Conservation (phyloP, 768 basidiomycete species). For the Lentinus tigrinus region DNA sequence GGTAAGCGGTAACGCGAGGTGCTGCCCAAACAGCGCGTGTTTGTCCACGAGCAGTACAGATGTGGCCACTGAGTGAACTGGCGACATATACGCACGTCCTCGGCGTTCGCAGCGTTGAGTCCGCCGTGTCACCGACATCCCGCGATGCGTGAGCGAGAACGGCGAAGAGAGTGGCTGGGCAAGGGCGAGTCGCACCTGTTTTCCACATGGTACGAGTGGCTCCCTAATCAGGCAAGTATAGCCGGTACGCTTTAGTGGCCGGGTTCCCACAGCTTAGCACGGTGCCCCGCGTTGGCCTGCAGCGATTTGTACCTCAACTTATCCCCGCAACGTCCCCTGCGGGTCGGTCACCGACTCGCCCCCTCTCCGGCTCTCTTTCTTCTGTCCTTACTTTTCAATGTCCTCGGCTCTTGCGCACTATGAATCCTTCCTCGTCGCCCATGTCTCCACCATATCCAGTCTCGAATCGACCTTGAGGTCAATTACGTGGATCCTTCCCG, state of each 20-base stretch:
- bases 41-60: too few species aligned
- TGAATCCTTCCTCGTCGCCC: constrained; percentile 80
- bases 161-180: background rate
- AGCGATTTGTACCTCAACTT: background rate
- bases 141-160: background rate
- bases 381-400: constrained; percentile 42
- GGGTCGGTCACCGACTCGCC: constrained; percentile 15
- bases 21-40: too few species aligned
- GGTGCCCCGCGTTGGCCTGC: background rate
- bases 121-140: too few species aligned
- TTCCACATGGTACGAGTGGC: background rate
- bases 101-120: too few species aligned
- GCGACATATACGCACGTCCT: too few species aligned
- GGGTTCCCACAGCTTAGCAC: constrained; percentile 11
- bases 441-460: constrained; percentile 82
- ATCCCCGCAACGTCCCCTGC: constrained; percentile 10
- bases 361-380: background rate
- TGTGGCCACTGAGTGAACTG: too few species aligned
- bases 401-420: constrained; percentile 67
- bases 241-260: constrained; percentile 6
- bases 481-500: constrained; percentile 93
- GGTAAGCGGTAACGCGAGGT: too few species aligned
- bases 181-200: background rate
- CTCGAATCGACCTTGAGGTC: constrained; percentile 88
- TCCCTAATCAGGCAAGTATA: background rate